Base-by-base conservation (phyloP, 2,329 filamentous ascomycete genomes). In the Podosphaera xanthii region DNA sequence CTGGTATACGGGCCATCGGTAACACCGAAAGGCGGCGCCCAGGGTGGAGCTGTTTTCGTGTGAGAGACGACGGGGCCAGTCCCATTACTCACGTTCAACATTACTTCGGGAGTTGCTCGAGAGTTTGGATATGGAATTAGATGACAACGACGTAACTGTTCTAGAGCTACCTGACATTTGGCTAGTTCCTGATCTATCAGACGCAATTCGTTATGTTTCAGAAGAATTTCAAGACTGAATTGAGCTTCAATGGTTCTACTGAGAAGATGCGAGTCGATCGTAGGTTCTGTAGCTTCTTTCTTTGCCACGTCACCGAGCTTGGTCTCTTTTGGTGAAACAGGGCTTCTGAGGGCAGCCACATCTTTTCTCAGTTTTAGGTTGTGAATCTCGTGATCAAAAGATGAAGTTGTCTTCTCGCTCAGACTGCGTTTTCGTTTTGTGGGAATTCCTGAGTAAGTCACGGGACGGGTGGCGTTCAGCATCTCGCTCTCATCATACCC, bases 111-210 rank as follows among this genome's bases (percentile, higher is more conserved):
- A 7, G 81, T 81, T 48, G 81, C 79, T 62, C 80, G 77, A 63
- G 80, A 80, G 63, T 83, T 80, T 38, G 91, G 90, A 70, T 89
- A 97, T 3, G 91, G 91, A 65, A 95, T 91, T 64, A 97, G 76
- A 69, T 92, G 84, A 72, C 90, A 96, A 61, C 92, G 83, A 65
- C 92, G 86, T 63, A 98, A 76, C 73, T 97, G 92, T 72, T 98
- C 92, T 65, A 97, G 77, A 9, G 90, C 88, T 63, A 90, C 76
- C 73, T 97, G 90, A 69, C 90, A 96, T 74, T 96, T 97, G 64
- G 88, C 91, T 64, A 97, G 78, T 73, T 97, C 92, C 72, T 95
- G 89, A 69, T 97, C 88, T 70, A 97, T 95, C 65, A 95, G 77
- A 60, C 90, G 87, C 61, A 97, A 74, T 74, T 98, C 92, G 67